Percentiles rank a stretch among this genome's conserved stretches.
These are phyloP conservation scores for Seiridium unicorne DNA, from an alignment of 2,329 filamentous ascomycete genomes.

Conservation along the genomic window DNA sequence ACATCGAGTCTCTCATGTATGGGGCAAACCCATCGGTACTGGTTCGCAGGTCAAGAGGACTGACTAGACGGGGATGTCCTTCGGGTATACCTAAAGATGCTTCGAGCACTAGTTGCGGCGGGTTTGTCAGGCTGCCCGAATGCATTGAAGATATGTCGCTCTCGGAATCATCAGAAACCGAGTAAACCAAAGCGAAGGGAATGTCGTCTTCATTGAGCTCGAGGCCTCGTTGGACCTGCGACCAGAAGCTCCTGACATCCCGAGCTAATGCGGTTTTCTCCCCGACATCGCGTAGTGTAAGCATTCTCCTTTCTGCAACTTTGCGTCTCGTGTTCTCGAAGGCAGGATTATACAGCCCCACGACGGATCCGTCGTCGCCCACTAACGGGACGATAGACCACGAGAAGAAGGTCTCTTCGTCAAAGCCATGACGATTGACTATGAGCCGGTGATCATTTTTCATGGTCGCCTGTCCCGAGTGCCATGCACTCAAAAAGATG, in stretches of 20 bases:
- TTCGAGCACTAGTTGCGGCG: constrained; percentile 67
- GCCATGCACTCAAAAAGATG: constrained; percentile 64
- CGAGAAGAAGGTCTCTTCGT: constrained; percentile 80
- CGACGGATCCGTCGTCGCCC: constrained; percentile 69
- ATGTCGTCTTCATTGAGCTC: constrained; percentile 74
- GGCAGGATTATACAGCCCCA: constrained; percentile 75
- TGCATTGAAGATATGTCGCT: constrained; percentile 72
- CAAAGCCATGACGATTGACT: constrained; percentile 64
- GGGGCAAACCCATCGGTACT: constrained; percentile 73
- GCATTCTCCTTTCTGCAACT: constrained; percentile 77
- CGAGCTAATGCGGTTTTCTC: constrained; percentile 72
- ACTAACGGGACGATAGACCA: constrained; percentile 81
- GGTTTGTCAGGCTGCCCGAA: constrained; percentile 61
- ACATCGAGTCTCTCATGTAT: constrained; percentile 73
- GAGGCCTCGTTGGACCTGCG: constrained; percentile 64
- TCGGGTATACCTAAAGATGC: constrained; percentile 67
- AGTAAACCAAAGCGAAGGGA: constrained; percentile 76
- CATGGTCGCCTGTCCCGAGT: constrained; percentile 76
- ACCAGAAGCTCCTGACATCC: constrained; percentile 73
- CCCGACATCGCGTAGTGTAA: constrained; percentile 74
- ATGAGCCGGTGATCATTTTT: constrained; percentile 81
- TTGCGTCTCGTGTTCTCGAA: constrained; percentile 80
- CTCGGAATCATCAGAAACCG: constrained; percentile 67
- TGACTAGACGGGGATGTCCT: constrained; percentile 60
- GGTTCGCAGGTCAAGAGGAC: constrained; percentile 65